These are phyloP conservation scores for Mycena rosella DNA, from an alignment of 768 basidiomycete species.

Conservation along the genomic window DNA sequence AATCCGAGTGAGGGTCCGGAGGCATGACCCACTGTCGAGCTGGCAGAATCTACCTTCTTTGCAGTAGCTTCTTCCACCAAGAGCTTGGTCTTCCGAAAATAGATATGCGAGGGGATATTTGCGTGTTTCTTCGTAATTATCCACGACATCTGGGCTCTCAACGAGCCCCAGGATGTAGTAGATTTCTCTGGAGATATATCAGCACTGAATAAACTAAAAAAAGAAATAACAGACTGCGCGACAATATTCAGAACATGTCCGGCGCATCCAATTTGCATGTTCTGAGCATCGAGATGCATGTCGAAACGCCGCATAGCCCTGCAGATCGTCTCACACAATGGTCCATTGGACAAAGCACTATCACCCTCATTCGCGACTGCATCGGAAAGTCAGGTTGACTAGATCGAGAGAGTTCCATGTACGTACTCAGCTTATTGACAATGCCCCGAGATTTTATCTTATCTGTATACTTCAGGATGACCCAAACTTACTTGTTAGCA, in stretches of 20 bases:
- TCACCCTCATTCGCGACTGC: conserved; percentile 5
- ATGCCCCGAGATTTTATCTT: no score
- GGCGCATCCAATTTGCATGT: conserved; percentile 21
- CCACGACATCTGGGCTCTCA: neutral
- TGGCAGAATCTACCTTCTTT: neutral
- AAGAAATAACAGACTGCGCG: neutral
- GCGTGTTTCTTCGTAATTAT: conserved; percentile 9
- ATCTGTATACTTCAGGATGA: no score
- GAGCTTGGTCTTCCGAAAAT: neutral
- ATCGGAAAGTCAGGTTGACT: neutral
- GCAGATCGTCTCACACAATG: conserved; percentile 1
- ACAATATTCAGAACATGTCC: conserved; percentile 23
- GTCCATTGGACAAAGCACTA: neutral
- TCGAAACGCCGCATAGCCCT: neutral
- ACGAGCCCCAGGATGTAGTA: conserved; percentile 3
- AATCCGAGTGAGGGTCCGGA: neutral
- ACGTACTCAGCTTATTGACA: no score
- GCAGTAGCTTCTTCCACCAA: neutral
- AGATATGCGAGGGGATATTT: conserved; percentile 7
- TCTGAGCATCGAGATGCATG: conserved; percentile 7
- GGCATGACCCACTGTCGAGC: neutral
- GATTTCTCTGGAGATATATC: conserved; percentile 1
- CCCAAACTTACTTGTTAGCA: no score
- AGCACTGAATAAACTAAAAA: neutral
- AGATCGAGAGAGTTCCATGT: neutral